These are phyloP conservation scores for Leccinum angustisporum DNA, from an alignment of 1,284 basidiomycete species.

Conservation along the genomic window DNA sequence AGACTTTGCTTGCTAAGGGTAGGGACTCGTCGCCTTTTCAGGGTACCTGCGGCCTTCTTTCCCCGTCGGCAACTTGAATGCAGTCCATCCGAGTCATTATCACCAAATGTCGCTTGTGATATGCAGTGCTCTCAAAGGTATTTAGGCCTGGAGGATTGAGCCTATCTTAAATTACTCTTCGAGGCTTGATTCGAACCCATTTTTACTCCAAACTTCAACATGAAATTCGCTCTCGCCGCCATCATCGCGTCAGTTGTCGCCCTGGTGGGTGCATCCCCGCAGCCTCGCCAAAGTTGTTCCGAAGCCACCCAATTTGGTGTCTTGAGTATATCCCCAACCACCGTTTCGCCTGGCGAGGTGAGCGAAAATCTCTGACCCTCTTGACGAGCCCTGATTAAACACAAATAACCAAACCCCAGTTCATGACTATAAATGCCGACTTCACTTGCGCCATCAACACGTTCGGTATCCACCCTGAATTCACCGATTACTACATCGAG, in stretches of 20 bases:
- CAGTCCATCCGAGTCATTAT: slow-evolving; percentile 1
- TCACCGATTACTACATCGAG: slow-evolving; percentile 36
- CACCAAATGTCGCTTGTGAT: neutral
- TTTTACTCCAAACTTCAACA: neutral
- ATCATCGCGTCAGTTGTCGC: slow-evolving; percentile 14
- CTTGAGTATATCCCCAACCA: slow-evolving; percentile 24
- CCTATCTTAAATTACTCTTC: neutral
- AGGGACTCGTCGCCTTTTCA: neutral
- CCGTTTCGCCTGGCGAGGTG: slow-evolving; percentile 28
- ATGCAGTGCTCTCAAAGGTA: slow-evolving; percentile 8
- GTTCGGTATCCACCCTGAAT: slow-evolving; percentile 24
- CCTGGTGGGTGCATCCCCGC: slow-evolving; percentile 23
- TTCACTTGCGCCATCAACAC: slow-evolving; percentile 27
- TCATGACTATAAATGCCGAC: slow-evolving; percentile 25
- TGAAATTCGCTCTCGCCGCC: slow-evolving; percentile 14
- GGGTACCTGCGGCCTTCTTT: slow-evolving; percentile 10
- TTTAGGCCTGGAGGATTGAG: slow-evolving; percentile 11
- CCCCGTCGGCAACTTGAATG: slow-evolving; percentile 1
- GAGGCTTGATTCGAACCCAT: neutral
- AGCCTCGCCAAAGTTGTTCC: slow-evolving; percentile 24
- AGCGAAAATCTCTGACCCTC: slow-evolving; percentile 1
- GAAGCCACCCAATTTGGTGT: slow-evolving; percentile 26
- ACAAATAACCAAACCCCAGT: slow-evolving; percentile 11
- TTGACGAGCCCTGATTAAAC: slow-evolving; percentile 2
- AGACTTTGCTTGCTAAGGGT: neutral